Evolutionary conservation across 768 basidiomycete species (phyloP).

Genomic region (Boletus pseudopeckii): DNA sequence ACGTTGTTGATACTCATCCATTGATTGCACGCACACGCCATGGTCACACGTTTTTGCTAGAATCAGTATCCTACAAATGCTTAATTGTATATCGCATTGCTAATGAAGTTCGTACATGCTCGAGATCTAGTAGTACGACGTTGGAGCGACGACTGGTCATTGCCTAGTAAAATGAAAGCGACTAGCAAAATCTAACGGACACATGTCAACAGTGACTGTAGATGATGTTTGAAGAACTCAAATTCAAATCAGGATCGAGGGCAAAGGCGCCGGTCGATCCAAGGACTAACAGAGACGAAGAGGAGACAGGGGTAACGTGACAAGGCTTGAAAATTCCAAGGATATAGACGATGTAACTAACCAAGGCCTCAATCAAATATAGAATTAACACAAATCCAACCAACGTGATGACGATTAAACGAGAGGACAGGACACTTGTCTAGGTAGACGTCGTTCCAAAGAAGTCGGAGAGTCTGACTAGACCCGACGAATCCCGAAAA

Average conservation of each 20-base stretch:
- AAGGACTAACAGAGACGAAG: not conserved
- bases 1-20: conserved; percentile 3
- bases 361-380: conserved; percentile 17
- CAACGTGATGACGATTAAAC: conserved; percentile 25
- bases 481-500: conserved; percentile 1
- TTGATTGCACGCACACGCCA: not conserved
- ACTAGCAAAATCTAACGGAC: not conserved
- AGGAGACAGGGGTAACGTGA: conserved; percentile 1
- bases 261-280: not conserved
- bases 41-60: not conserved
- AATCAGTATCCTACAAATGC: conserved; percentile 19
- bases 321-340: conserved; percentile 1
- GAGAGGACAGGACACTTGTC: conserved; percentile 29
- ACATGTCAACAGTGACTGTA: not conserved
- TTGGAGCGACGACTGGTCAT: no score
- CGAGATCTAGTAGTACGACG: no score
- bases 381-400: conserved; percentile 25
- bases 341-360: conserved; percentile 14
- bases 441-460: conserved; percentile 23
- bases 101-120: conserved; percentile 7
- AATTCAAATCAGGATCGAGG: not conserved
- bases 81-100: conserved; percentile 12
- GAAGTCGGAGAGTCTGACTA: not conserved
- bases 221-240: not conserved
- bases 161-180: not conserved